phyloP scores from a whole-genome alignment of 257 asterid genomes.

The Solanum corneliomulleri region DNA sequence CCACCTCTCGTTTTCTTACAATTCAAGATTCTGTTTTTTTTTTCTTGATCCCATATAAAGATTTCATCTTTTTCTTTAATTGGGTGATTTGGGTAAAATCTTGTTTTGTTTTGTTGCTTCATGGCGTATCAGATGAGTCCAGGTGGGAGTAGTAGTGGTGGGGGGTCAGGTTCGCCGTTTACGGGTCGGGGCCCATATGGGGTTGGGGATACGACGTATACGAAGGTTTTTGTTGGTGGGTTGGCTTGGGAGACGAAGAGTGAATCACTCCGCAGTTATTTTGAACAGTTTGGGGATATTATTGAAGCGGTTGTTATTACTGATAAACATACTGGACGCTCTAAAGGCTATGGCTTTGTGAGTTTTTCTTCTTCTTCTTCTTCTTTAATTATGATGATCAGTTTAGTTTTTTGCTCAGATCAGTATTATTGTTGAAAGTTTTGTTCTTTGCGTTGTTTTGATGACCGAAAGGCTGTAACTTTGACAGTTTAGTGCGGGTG shows the following conservation, averaged over 20 bases:
- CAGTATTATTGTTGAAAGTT: neutral
- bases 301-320: slow-evolving; percentile 29
- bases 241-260: slow-evolving; percentile 31
- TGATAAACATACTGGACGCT: slow-evolving; percentile 24
- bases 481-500: neutral
- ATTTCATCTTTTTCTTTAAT: neutral
- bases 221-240: slow-evolving; percentile 29
- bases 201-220: slow-evolving; percentile 13
- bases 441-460: neutral
- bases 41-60: neutral
- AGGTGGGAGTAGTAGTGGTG: neutral
- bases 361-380: neutral
- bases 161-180: neutral
- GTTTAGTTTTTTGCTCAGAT: neutral
- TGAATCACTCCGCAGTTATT: slow-evolving; percentile 15
- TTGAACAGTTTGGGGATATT: slow-evolving; percentile 34
- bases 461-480: neutral
- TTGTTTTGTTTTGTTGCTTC: neutral
- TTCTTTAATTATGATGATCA: neutral
- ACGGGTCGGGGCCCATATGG: neutral
- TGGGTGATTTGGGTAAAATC: neutral
- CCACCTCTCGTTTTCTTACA: neutral
- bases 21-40: neutral
- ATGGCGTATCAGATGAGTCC: slow-evolving; percentile 1
- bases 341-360: slow-evolving; percentile 37